Percentiles rank a stretch among this genome's conserved stretches.
These are phyloP conservation scores for Incumbomyces delicatus DNA, from an alignment of 2,329 filamentous ascomycete genomes.

Conservation along the genomic window DNA sequence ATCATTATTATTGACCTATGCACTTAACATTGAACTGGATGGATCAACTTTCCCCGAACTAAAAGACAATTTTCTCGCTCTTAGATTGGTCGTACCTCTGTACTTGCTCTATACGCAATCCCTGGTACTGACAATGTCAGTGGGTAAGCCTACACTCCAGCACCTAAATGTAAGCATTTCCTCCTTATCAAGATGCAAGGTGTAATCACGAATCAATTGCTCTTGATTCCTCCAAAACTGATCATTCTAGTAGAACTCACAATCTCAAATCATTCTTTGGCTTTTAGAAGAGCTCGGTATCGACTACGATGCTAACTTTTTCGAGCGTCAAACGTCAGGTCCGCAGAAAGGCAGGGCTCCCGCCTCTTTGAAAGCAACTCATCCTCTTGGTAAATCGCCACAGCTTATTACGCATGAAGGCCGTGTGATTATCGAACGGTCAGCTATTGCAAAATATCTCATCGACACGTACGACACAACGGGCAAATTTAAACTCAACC, in stretches of 20 bases:
- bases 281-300: constrained; percentile 73
- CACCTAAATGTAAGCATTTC: constrained; percentile 16
- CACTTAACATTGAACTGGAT: too few relatives aligned
- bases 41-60: too few relatives aligned
- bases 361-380: constrained; percentile 62
- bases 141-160: constrained; percentile 14
- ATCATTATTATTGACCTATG: too few relatives aligned
- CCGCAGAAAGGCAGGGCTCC: constrained; percentile 49
- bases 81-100: too few relatives aligned
- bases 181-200: not conserved
- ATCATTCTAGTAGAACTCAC: constrained; percentile 39
- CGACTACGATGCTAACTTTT: constrained; percentile 68
- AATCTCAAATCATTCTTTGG: constrained; percentile 75
- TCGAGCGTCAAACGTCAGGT: constrained; percentile 47
- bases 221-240: too few relatives aligned
- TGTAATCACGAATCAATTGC: not conserved
- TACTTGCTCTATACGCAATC: too few relatives aligned
- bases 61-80: too few relatives aligned
- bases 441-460: constrained; percentile 25
- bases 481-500: constrained; percentile 19
- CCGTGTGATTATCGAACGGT: constrained; percentile 23
- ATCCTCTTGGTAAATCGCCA: constrained; percentile 80
- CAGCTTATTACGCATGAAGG: constrained; percentile 22
- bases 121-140: constrained; percentile 9
- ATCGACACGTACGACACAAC: constrained; percentile 24